Conservation (phyloP, 2,329 filamentous ascomycete genomes). For the Penicillium sp. region DNA sequence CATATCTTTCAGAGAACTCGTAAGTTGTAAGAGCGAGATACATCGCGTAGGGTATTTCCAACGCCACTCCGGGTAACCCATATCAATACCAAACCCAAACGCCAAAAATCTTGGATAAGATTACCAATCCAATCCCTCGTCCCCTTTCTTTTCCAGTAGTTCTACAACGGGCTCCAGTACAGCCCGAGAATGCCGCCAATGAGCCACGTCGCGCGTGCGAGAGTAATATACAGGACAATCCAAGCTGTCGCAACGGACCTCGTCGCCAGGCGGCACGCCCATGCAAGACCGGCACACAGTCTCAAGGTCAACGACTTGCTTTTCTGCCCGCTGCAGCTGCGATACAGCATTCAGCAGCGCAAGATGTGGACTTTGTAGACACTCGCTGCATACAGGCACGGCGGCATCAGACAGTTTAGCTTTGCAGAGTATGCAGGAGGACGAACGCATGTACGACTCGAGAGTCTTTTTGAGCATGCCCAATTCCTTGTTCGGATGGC, state of each 20-base stretch:
- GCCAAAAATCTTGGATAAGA: neutral
- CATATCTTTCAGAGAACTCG: neutral
- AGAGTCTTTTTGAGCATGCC: slow-evolving; percentile 64
- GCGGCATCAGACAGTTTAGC: slow-evolving; percentile 52
- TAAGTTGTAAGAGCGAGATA: neutral
- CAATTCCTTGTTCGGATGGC: slow-evolving; percentile 26
- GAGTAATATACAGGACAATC: slow-evolving; percentile 90
- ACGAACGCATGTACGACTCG: slow-evolving; percentile 88
- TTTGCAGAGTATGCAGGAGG: slow-evolving; percentile 74
- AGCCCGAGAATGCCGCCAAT: slow-evolving; percentile 38
- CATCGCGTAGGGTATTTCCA: slow-evolving; percentile 12
- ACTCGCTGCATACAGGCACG: slow-evolving; percentile 42
- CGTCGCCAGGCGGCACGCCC: slow-evolving; percentile 68
- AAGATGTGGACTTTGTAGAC: slow-evolving; percentile 44
- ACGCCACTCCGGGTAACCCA: neutral
- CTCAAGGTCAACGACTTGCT: slow-evolving; percentile 61
- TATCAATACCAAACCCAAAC: neutral
- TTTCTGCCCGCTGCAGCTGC: slow-evolving; percentile 63
- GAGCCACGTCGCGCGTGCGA: slow-evolving; percentile 37
- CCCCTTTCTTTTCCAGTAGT: slow-evolving; percentile 34
- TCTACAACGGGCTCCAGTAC: slow-evolving; percentile 38
- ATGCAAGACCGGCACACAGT: slow-evolving; percentile 78
- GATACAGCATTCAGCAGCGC: slow-evolving; percentile 65
- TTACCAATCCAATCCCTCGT: slow-evolving; percentile 41
- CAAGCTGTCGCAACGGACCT: slow-evolving; percentile 81